Conservation (phyloP, 1,284 basidiomycete genomes). For the Malassezia obtusa region DNA sequence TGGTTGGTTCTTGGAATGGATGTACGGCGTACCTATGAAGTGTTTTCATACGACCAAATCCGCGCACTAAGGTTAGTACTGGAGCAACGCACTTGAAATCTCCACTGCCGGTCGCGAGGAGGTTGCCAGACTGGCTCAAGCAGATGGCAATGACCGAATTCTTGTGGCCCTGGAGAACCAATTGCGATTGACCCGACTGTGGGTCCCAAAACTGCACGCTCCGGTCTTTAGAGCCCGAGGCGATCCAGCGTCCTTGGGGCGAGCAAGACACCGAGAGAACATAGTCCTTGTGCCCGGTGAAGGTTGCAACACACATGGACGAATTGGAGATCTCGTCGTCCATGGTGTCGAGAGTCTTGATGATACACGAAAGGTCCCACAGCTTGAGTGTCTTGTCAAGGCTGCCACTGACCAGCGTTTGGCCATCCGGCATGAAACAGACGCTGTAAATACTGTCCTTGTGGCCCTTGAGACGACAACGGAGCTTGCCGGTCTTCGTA, state of each 20-base stretch:
- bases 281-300: conserved; percentile 78
- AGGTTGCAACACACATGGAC: conserved; percentile 63
- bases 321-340: conserved; percentile 38
- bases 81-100: conserved; percentile 56
- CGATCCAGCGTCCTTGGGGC: conserved; percentile 75
- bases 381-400: conserved; percentile 77
- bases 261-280: conserved; percentile 69
- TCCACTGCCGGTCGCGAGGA: conserved; percentile 75
- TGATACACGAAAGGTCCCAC: conserved; percentile 64
- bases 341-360: conserved; percentile 30
- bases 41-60: conserved; percentile 39
- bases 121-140: conserved; percentile 62
- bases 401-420: conserved; percentile 65
- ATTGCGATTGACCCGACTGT: conserved; percentile 62
- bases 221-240: conserved; percentile 80
- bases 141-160: conserved; percentile 83
- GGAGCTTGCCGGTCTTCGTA: conserved; percentile 59
- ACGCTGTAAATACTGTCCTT: conserved; percentile 73
- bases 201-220: conserved; percentile 70
- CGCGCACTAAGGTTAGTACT: conserved; percentile 19
- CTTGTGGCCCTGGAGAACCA: conserved; percentile 79
- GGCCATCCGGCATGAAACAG: conserved; percentile 75
- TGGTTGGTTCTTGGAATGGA: not conserved
- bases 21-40: not conserved
- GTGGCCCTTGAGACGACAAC: conserved; percentile 69